Evolutionary conservation across 2,329 filamentous ascomycete species (phyloP).

Genomic region (Ilyonectria mors-panacis): DNA sequence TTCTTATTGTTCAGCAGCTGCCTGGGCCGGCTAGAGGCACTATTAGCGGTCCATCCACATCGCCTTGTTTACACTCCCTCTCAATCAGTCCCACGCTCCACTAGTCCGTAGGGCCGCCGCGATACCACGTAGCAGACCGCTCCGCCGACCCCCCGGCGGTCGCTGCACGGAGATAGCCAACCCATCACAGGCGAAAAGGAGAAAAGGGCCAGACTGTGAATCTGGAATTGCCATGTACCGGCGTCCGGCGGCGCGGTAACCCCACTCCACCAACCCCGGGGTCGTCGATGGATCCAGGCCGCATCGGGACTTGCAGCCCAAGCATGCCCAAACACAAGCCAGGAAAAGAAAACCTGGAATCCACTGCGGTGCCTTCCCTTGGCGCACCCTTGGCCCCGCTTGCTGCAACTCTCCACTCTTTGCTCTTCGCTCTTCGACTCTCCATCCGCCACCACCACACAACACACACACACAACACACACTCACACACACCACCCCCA

Average conservation of each 20-base stretch:
- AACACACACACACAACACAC: slow-evolving; percentile 1
- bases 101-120: too few relatives aligned
- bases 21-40: neutral
- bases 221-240: neutral
- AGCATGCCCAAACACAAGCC: slow-evolving; percentile 15
- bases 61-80: neutral
- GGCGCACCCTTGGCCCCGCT: neutral
- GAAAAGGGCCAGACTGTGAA: too few relatives aligned
- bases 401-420: slow-evolving; percentile 10
- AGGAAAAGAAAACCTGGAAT: slow-evolving; percentile 8
- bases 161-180: too few relatives aligned
- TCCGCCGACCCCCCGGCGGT: too few relatives aligned
- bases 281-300: slow-evolving; percentile 27
- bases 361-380: neutral
- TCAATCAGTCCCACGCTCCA: neutral
- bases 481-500: slow-evolving; percentile 7
- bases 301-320: slow-evolving; percentile 30
- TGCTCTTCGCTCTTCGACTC: slow-evolving; percentile 11
- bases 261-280: slow-evolving; percentile 6
- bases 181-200: neutral
- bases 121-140: too few relatives aligned
- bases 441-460: slow-evolving; percentile 2
- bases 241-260: slow-evolving; percentile 15
- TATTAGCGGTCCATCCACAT: neutral
- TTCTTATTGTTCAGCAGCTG: neutral